Evolutionary conservation across 73 alveolate genomes (phyloP).

Genomic region (Paramecium tetraurelia): DNA sequence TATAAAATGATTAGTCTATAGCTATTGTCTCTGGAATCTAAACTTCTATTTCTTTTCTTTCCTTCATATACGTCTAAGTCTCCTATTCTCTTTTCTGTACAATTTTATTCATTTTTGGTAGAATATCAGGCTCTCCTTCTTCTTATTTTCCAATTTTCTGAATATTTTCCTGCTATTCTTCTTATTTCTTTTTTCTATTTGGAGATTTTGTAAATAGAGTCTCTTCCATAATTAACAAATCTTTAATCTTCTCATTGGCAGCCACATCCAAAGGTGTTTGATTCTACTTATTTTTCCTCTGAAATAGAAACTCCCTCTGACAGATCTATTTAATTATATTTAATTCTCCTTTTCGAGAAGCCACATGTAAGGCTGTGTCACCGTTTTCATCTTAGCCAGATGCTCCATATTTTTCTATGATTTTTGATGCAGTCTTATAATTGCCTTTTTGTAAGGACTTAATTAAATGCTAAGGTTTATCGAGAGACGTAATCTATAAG

Average conservation of each 20-base stretch:
- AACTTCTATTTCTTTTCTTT: not conserved
- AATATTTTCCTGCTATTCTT: not conserved
- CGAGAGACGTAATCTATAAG: not conserved
- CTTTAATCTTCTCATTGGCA: not conserved
- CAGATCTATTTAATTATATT: constrained; percentile 44
- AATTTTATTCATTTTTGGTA: not conserved
- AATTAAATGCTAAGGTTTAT: constrained; percentile 26
- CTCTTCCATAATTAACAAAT: not conserved
- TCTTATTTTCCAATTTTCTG: not conserved
- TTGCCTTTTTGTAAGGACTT: not conserved
- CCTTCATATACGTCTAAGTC: not conserved
- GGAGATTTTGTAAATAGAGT: not conserved
- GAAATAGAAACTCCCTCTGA: not conserved
- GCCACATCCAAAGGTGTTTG: not conserved
- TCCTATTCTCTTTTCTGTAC: not conserved
- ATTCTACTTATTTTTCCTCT: not conserved
- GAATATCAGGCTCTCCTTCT: not conserved
- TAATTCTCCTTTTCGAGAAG: not conserved
- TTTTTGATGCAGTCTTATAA: not conserved
- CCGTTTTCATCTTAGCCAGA: constrained; percentile 28
- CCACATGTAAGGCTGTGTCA: constrained; percentile 54
- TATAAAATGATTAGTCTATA: not conserved
- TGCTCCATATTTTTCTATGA: not conserved
- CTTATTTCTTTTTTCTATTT: not conserved
- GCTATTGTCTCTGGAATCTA: not conserved